Evolutionary conservation across 1,284 basidiomycete genomes (phyloP).

Genomic region (Malassezia japonica): DNA sequence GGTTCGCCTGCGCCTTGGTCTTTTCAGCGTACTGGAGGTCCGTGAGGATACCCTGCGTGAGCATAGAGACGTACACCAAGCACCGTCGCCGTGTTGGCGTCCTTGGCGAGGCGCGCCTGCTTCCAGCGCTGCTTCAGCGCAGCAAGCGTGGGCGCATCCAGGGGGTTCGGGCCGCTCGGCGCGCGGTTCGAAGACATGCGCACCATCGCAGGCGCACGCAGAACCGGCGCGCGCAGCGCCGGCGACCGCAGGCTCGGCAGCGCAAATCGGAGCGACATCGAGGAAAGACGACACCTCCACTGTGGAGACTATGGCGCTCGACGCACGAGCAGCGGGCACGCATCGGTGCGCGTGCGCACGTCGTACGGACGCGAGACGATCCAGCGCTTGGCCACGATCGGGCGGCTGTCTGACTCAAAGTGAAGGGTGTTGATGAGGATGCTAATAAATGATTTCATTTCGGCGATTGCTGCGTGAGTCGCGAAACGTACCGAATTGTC

Average conservation of each 20-base stretch:
- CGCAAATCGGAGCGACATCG: background rate
- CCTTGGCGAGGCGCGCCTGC: slow-evolving; percentile 17
- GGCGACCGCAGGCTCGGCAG: background rate
- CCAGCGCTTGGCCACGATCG: slow-evolving; percentile 12
- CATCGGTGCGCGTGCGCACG: background rate
- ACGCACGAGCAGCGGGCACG: slow-evolving; percentile 7
- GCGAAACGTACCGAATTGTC: slow-evolving; percentile 30
- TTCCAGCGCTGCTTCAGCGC: slow-evolving; percentile 15
- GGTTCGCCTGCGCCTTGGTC: slow-evolving; percentile 16
- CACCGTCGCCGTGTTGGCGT: slow-evolving; percentile 10
- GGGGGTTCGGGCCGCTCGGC: slow-evolving; percentile 7
- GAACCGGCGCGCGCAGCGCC: too few species aligned
- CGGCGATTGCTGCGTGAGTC: too few species aligned
- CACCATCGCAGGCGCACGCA: background rate
- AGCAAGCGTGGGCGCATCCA: slow-evolving; percentile 11
- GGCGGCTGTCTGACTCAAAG: slow-evolving; percentile 20
- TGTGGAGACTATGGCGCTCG: slow-evolving; percentile 1
- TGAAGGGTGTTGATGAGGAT: slow-evolving; percentile 25
- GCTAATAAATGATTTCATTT: slow-evolving; percentile 38
- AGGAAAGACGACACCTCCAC: background rate
- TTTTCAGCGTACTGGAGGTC: slow-evolving; percentile 18
- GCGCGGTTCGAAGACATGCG: background rate
- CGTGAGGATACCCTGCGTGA: slow-evolving; percentile 16
- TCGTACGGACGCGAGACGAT: slow-evolving; percentile 14
- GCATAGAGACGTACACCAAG: slow-evolving; percentile 11